Evolutionary conservation across 2,329 filamentous ascomycete species (phyloP).

Genomic region (Arthrobotrys sphaeroides): DNA sequence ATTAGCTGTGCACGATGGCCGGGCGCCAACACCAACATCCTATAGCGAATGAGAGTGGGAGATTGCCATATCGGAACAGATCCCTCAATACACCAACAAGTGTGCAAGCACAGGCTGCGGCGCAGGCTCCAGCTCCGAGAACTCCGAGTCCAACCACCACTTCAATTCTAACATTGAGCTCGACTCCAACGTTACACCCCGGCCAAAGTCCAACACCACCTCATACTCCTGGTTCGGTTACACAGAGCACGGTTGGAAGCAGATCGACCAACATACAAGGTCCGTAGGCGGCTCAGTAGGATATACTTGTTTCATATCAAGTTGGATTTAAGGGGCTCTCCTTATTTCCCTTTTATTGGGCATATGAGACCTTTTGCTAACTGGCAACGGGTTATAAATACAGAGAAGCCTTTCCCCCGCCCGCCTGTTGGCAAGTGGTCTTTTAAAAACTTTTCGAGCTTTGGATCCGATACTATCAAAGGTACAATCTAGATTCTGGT

Average conservation of each 20-base stretch:
- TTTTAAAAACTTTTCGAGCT: constrained; percentile 35
- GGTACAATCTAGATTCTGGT: constrained; percentile 3
- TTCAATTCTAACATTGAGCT: constrained; percentile 13
- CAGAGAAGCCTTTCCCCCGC: constrained; percentile 44
- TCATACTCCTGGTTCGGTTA: background rate
- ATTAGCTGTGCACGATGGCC: constrained; percentile 10
- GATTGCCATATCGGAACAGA: constrained; percentile 33
- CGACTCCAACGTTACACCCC: constrained; percentile 1
- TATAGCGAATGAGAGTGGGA: constrained; percentile 7
- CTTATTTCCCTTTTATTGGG: background rate
- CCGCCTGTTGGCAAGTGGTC: constrained; percentile 42
- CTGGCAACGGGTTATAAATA: constrained; percentile 23
- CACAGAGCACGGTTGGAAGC: background rate
- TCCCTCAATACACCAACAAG: background rate
- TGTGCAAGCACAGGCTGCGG: background rate
- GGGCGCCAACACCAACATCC: constrained; percentile 14
- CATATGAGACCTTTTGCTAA: no score
- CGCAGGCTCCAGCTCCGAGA: background rate
- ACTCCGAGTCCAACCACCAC: constrained; percentile 10
- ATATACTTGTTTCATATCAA: constrained; percentile 3
- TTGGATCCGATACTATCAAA: constrained; percentile 29
- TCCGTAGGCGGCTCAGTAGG: constrained; percentile 12
- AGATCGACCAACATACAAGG: constrained; percentile 22
- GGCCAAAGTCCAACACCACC: background rate
- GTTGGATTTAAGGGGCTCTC: constrained; percentile 9